Evolutionary conservation across 768 basidiomycete genomes (phyloP), one percentile per base, ranked within the genome.

Genomic region (Termitomyces sp.): DNA sequence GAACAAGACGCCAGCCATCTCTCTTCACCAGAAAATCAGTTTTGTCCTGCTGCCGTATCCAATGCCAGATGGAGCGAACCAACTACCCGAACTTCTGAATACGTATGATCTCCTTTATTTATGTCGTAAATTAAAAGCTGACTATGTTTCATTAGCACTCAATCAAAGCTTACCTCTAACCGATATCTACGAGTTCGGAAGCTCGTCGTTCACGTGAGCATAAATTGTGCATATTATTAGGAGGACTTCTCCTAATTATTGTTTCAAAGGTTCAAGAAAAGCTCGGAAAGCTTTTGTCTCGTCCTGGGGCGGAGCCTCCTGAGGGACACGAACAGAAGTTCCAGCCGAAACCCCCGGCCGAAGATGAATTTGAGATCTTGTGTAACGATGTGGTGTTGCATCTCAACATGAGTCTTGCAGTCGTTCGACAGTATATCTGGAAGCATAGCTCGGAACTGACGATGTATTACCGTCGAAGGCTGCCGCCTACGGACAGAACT

Each of bases 381-480:
- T 97, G 95, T 71, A 92, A 92, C 62, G 90, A 92, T 59, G 75
- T 80, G n/a, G 75, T 90, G 16, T 77, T 98, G 34, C 89, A 95
- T 23, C 75, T 89, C 27, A 85, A 87, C 61, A 94, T 96, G 86
- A 95, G 91, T 5, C 79, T 99, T 35, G 95, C 91, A 4, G 89
- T 90, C 17, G 87, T 95, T 57, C 85, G 92, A 59, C 93, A 95
- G 69, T 97, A 84, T 64, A 82, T 94, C 21, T 97, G 92, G 93
- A 85, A 83, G 64, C 87, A 89, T 62, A 73, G 81, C 17, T 76
- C 77, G 6, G 92, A 93, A 69, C 71, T 94, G 54, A 80, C 79
- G 53, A 83, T 94, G 84, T 77, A 89, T 68, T 94, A 94, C 68
- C 82, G 92, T 59, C 72, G 75, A 65, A 83, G 75, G 58, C n/a